phyloP scores from a whole-genome alignment of 176 grass and related monocot genomes.

The Musa schizocarpa region DNA sequence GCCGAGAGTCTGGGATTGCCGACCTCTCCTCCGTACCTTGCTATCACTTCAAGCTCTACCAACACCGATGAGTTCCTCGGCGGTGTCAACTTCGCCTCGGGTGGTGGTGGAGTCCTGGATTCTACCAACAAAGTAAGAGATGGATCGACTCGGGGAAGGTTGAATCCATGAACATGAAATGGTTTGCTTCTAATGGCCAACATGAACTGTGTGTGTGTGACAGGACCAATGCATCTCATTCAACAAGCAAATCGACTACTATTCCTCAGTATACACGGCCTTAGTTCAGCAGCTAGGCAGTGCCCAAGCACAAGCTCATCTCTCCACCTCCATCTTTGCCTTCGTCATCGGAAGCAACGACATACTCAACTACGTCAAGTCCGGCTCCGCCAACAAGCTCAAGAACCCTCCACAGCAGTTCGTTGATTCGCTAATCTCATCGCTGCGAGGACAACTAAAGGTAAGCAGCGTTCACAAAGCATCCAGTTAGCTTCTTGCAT shows the following conservation, averaged over 20 bases:
- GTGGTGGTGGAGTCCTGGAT: conserved; percentile 55
- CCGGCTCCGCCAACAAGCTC: conserved; percentile 13
- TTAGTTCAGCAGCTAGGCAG: conserved; percentile 49
- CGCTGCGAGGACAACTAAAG: conserved; percentile 50
- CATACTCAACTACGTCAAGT: conserved; percentile 59
- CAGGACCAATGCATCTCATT: conserved; percentile 59
- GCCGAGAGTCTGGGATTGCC: conserved; percentile 49
- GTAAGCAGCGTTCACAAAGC: conserved; percentile 1
- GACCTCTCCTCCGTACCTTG: conserved; percentile 51
- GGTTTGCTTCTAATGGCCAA: neutral
- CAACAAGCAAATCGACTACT: conserved; percentile 70
- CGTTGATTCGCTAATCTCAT: conserved; percentile 33
- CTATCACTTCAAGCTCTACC: conserved; percentile 33
- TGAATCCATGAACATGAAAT: neutral
- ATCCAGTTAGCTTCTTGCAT: neutral
- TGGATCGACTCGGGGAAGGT: neutral
- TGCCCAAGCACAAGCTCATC: conserved; percentile 26
- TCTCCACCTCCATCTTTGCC: conserved; percentile 59
- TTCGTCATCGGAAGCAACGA: conserved; percentile 90
- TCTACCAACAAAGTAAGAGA: conserved; percentile 47
- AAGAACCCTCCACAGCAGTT: conserved; percentile 31
- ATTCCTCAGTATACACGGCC: conserved; percentile 26
- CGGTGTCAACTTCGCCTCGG: conserved; percentile 83
- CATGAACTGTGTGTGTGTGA: neutral
- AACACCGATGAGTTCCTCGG: conserved; percentile 37